phyloP scores from a whole-genome alignment of 306 rosid species.

The Geum urbanum region DNA sequence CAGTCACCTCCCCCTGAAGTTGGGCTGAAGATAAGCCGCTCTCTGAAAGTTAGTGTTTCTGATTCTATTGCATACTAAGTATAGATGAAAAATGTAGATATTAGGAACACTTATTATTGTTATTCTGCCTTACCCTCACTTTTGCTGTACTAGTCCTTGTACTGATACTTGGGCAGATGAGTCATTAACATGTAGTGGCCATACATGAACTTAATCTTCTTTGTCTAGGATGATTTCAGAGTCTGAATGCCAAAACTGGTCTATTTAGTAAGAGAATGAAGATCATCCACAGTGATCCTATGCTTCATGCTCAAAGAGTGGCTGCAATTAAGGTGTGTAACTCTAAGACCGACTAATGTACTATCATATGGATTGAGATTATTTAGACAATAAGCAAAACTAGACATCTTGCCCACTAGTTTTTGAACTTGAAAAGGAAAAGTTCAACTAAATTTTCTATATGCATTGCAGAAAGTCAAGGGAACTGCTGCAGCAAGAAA shows the following conservation, averaged over 20 bases:
- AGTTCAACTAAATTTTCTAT: background rate
- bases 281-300: conserved; percentile 86
- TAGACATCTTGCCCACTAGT: background rate
- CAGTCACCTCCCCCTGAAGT: conserved; percentile 88
- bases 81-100: background rate
- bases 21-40: conserved; percentile 86
- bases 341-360: conserved; percentile 17
- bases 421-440: conserved; percentile 3
- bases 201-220: conserved; percentile 53
- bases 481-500: conserved; percentile 83
- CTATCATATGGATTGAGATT: background rate
- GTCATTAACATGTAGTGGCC: conserved; percentile 4
- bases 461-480: conserved; percentile 65
- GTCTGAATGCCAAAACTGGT: conserved; percentile 96
- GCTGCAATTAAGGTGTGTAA: conserved; percentile 87
- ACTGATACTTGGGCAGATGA: background rate
- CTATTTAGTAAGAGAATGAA: conserved; percentile 94
- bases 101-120: background rate
- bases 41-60: conserved; percentile 76
- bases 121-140: background rate
- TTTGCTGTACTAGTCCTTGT: background rate
- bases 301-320: conserved; percentile 84
- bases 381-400: background rate
- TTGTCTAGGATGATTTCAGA: conserved; percentile 84
- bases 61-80: conserved; percentile 19